phyloP scores from a whole-genome alignment of 306 rosid species.

The cucumber (Cucumis sativus) region Cucumber_9930_V3 NC_026660.2:194001-194500 shows the following conservation, averaged over 20 bases:
- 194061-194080: slow-evolving; percentile 47
- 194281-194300: slow-evolving; percentile 84
- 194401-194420: not conserved
- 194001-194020: slow-evolving; percentile 24
- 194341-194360: not conserved
- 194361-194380: not conserved
- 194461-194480: too few species aligned
- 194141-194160: slow-evolving; percentile 61
- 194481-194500: too few species aligned
- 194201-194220: slow-evolving; percentile 47
- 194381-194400: not conserved
- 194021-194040: slow-evolving; percentile 32
- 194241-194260: slow-evolving; percentile 47
- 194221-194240: slow-evolving; percentile 46
- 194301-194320: slow-evolving; percentile 8
- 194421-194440: not conserved
- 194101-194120: slow-evolving; percentile 80
- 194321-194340: not conserved
- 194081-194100: slow-evolving; percentile 62
- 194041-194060: slow-evolving; percentile 35
- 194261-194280: slow-evolving; percentile 61
- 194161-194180: slow-evolving; percentile 69
- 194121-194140: slow-evolving; percentile 57
- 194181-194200: slow-evolving; percentile 60
- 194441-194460: too few species aligned